These are phyloP conservation scores for Solanum stenotomum DNA, from an alignment of 257 asterid genomes.

Conservation along the genomic window DNA sequence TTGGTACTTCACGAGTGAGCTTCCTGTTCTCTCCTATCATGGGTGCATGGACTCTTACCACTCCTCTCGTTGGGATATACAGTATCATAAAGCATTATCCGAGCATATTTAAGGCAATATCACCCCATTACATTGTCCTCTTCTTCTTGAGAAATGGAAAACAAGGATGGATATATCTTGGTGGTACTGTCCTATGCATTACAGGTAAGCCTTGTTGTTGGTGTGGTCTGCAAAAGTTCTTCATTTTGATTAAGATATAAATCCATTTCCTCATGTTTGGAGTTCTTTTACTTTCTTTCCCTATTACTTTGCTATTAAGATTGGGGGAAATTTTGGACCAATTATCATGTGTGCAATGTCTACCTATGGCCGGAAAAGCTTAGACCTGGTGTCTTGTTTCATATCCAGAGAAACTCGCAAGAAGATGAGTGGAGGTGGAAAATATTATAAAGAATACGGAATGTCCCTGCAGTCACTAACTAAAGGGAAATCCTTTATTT, in stretches of 20 bases:
- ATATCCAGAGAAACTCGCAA: background rate
- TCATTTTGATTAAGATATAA: background rate
- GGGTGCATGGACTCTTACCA: constrained; percentile 49
- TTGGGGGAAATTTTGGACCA: background rate
- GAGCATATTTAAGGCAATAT: constrained; percentile 36
- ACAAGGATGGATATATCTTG: constrained; percentile 45
- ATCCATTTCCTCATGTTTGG: background rate
- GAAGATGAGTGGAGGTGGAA: background rate
- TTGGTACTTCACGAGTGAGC: constrained; percentile 49
- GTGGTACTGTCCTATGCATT: constrained; percentile 57
- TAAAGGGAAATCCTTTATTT: background rate
- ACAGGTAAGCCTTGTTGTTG: constrained; percentile 28
- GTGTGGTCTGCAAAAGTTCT: background rate
- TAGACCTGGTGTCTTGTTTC: background rate
- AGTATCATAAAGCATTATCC: constrained; percentile 43
- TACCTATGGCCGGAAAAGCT: background rate
- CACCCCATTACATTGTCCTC: constrained; percentile 44
- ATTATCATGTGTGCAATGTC: background rate
- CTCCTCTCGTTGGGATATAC: constrained; percentile 50
- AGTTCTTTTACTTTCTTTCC: background rate
- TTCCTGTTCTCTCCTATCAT: constrained; percentile 60
- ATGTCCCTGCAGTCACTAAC: background rate
- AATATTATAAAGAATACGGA: background rate
- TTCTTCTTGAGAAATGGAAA: constrained; percentile 34
- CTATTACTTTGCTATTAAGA: background rate